A percentile compares a stretch with the other conserved stretches of the same genome.
Evolutionary conservation across 805 yeast genomes (phyloP).

Genomic region (Barnettozyma californica): DNA sequence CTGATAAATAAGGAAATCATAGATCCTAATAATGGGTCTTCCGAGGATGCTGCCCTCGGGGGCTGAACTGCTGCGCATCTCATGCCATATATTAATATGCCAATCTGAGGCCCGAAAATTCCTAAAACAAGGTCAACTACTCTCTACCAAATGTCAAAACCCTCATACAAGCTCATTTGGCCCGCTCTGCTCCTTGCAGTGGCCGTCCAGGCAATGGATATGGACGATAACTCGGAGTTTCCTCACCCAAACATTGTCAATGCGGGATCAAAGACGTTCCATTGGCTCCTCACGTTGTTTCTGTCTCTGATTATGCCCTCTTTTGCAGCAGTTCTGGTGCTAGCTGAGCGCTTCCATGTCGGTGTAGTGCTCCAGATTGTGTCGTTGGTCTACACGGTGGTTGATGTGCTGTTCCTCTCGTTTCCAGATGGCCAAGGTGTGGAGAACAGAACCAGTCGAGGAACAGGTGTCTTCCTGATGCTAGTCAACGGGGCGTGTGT

Average conservation of each 20-base stretch:
- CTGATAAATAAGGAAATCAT: too few relatives aligned
- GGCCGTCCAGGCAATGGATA: slow-evolving; percentile 17
- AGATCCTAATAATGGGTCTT: too few relatives aligned
- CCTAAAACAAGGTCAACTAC: not conserved
- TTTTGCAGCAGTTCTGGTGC: slow-evolving; percentile 45
- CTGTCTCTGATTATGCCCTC: slow-evolving; percentile 52
- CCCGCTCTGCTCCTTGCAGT: not conserved
- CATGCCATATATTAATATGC: too few relatives aligned
- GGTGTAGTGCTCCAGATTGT: slow-evolving; percentile 42
- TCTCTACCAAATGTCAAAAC: not conserved
- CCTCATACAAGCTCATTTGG: not conserved
- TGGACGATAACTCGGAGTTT: slow-evolving; percentile 27
- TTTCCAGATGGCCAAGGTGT: slow-evolving; percentile 63
- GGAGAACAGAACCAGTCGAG: slow-evolving; percentile 63
- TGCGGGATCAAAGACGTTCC: slow-evolving; percentile 52
- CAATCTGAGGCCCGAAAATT: too few relatives aligned
- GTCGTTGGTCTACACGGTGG: slow-evolving; percentile 43
- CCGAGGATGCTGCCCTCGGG: too few relatives aligned
- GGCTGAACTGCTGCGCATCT: too few relatives aligned
- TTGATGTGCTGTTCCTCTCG: slow-evolving; percentile 52
- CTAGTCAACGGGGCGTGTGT: slow-evolving; percentile 42
- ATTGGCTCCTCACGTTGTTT: slow-evolving; percentile 53
- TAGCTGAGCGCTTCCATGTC: slow-evolving; percentile 45
- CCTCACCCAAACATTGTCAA: slow-evolving; percentile 36
- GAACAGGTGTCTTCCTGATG: slow-evolving; percentile 60